Conservation (phyloP, 106 monocot genomes). For the Posidonia australis region DNA sequence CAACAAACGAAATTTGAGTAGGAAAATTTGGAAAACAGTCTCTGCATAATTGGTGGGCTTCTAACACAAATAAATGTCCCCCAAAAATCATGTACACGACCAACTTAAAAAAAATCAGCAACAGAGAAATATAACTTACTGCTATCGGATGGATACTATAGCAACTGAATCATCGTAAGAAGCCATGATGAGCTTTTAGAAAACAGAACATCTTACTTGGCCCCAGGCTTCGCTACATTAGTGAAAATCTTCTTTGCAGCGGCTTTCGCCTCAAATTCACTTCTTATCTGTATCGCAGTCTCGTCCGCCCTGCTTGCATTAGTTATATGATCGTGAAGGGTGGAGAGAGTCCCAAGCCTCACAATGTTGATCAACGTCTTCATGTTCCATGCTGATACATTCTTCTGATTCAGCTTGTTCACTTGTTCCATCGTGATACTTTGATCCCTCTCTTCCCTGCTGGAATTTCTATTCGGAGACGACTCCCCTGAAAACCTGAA, state of each 20-base stretch:
- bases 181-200: no score
- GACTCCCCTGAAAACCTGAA: slow-evolving; percentile 16
- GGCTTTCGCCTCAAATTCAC: slow-evolving; percentile 66
- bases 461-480: slow-evolving; percentile 11
- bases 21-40: no score
- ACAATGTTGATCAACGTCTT: slow-evolving; percentile 71
- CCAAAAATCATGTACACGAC: no score
- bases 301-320: slow-evolving; percentile 37
- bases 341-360: slow-evolving; percentile 46
- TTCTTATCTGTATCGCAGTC: slow-evolving; percentile 38
- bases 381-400: slow-evolving; percentile 89
- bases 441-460: slow-evolving; percentile 16
- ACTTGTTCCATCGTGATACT: slow-evolving; percentile 54
- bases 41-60: no score
- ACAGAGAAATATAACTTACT: no score
- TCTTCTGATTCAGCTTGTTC: slow-evolving; percentile 64
- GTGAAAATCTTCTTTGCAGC: slow-evolving; percentile 72
- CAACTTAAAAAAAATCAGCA: no score
- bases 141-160: no score
- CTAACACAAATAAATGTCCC: no score
- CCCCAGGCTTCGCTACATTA: slow-evolving; percentile 48
- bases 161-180: no score
- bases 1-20: no score
- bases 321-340: slow-evolving; percentile 40
- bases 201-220: slow-evolving; percentile 69